phyloP scores from a whole-genome alignment of 2,329 filamentous ascomycete genomes.

The Phialophora verrucosa region DNA sequence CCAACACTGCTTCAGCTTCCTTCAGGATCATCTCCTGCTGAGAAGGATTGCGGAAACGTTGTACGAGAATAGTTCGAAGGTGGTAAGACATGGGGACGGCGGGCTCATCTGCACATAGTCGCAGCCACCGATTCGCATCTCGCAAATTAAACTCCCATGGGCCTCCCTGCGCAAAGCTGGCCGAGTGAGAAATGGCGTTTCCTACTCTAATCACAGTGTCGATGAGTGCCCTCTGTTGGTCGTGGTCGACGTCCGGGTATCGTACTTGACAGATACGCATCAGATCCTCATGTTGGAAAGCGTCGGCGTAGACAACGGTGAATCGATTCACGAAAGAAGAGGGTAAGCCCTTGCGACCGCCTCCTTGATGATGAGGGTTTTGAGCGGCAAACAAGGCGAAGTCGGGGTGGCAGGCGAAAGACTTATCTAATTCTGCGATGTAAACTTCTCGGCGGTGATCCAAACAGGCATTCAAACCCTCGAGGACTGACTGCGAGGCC shows the following conservation, averaged over 20 bases:
- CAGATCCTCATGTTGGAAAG: conserved; percentile 81
- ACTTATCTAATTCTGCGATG: conserved; percentile 91
- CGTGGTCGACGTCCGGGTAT: conserved; percentile 67
- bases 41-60: conserved; percentile 76
- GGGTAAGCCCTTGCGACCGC: conserved; percentile 90
- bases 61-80: conserved; percentile 79
- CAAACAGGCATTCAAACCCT: conserved; percentile 93
- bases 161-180: conserved; percentile 63
- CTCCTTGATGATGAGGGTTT: conserved; percentile 96
- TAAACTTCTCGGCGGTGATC: conserved; percentile 97
- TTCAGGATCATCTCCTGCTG: conserved; percentile 71
- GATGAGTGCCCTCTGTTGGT: conserved; percentile 71
- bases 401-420: conserved; percentile 84
- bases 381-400: conserved; percentile 97
- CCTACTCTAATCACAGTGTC: conserved; percentile 82
- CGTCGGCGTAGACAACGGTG: conserved; percentile 94
- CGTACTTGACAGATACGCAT: conserved; percentile 78
- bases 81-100: conserved; percentile 74
- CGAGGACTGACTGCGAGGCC: conserved; percentile 93
- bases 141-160: conserved; percentile 97
- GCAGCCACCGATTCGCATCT: conserved; percentile 86
- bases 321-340: conserved; percentile 98
- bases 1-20: conserved; percentile 47
- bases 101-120: conserved; percentile 63
- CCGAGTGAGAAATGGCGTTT: conserved; percentile 65